These are phyloP conservation scores for Ceratobasidium sp. DNA, from an alignment of 1,284 basidiomycete genomes.

Conservation along the genomic window DNA sequence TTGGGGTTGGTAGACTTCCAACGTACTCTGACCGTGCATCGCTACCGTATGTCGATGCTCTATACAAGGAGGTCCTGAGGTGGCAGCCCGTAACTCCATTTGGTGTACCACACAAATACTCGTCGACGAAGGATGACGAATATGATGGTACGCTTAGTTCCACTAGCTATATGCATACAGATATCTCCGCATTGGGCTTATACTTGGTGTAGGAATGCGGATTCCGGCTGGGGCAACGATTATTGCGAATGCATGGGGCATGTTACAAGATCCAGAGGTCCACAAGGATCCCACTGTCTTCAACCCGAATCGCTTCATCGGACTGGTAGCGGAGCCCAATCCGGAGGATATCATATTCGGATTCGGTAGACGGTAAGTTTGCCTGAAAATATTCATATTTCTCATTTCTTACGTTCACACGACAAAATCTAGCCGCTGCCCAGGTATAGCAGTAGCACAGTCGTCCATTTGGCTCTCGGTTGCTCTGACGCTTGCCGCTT, in stretches of 20 bases:
- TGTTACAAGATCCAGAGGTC: slow-evolving; percentile 1
- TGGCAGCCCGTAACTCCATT: slow-evolving; percentile 37
- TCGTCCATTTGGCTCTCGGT: background rate
- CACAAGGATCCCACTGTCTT: background rate
- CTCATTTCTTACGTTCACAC: too few relatives aligned
- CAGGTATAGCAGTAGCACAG: background rate
- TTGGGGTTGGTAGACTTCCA: slow-evolving; percentile 33
- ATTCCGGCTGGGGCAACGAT: background rate
- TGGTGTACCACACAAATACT: slow-evolving; percentile 40
- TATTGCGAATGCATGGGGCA: background rate
- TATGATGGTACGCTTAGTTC: background rate
- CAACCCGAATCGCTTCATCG: background rate
- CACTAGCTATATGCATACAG: background rate
- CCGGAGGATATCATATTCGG: background rate
- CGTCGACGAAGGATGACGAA: background rate
- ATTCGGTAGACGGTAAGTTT: slow-evolving; percentile 1
- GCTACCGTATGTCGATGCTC: slow-evolving; percentile 38
- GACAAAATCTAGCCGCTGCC: background rate
- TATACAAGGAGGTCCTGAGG: slow-evolving; percentile 39
- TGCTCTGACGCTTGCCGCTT: slow-evolving; percentile 1
- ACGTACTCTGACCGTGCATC: slow-evolving; percentile 15
- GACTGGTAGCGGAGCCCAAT: background rate
- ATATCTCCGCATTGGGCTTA: background rate
- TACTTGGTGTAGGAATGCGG: background rate
- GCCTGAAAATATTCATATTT: background rate